Conservation (phyloP, 768 basidiomycete species). For the Agrocybe chaxingu region DNA sequence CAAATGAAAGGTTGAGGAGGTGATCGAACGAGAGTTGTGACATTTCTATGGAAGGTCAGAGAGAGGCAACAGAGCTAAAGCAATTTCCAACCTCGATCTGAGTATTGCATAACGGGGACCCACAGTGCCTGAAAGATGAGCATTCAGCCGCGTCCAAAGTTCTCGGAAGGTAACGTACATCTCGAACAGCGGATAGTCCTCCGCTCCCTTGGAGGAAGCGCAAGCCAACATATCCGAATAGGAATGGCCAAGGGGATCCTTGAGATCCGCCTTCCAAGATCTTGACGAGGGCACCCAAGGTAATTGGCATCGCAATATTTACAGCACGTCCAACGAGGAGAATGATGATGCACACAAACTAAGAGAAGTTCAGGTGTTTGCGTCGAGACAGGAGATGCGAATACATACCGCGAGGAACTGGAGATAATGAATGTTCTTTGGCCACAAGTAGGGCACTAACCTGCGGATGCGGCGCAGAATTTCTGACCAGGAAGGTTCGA, state of each 20-base stretch:
- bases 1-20: constrained; percentile 79
- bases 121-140: constrained; percentile 53
- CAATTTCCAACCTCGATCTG: constrained; percentile 55
- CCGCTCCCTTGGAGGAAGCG: constrained; percentile 76
- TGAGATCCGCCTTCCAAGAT: constrained; percentile 46
- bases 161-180: constrained; percentile 30
- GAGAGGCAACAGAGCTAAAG: not conserved
- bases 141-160: not conserved
- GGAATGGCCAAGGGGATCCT: constrained; percentile 62
- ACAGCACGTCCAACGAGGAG: constrained; percentile 75
- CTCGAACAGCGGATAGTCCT: constrained; percentile 67
- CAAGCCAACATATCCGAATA: constrained; percentile 65
- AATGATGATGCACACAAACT: constrained; percentile 68
- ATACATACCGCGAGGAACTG: constrained; percentile 65
- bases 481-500: constrained; percentile 72
- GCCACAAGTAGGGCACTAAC: constrained; percentile 84
- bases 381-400: not conserved
- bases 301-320: constrained; percentile 67
- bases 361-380: constrained; percentile 6
- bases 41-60: constrained; percentile 56
- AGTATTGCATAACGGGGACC: constrained; percentile 88
- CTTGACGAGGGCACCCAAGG: constrained; percentile 62
- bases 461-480: constrained; percentile 60
- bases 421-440: constrained; percentile 57
- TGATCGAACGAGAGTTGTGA: constrained; percentile 83